Base-by-base conservation (phyloP, 345 rosid species). In the Abelmoschus esculentus region DNA sequence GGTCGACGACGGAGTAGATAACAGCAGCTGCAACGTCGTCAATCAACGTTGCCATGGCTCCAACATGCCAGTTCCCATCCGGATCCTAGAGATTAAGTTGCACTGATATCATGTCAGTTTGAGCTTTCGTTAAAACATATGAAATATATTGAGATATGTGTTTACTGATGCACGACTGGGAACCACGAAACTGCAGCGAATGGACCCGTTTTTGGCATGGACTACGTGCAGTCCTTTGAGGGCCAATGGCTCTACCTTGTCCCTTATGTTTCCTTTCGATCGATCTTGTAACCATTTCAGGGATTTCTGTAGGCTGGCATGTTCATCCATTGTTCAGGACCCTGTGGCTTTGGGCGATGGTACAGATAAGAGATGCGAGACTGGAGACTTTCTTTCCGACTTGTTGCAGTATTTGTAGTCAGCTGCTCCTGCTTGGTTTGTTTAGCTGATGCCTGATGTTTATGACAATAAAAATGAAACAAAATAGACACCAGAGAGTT, bases 1-100 rank as follows among this genome's bases (percentile, higher is more conserved):
- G 75, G 13, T 81, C 86, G 1, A 49, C 74, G 5, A 29, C 5
- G 47, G 86, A 79, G 72, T 70, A 76, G 0, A 82, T 66, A 4
- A 83, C 81, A 6, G 80, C 52, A 5, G 85, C 86, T 0, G 87
- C 93, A 11, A 89, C 76, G 31, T 59, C 67, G 46, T 87, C 91
- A 13, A 89, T 71, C 72, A 79, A 57, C 4, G 86, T 73, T n/a
- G 86, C 73, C 60, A 87, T 81, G 0, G 86, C 91, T 75, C 93
- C 93, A 17, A 60, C 75, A 0, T 78, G 75, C 89, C 91, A 91
- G 61, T 74, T 82, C 54, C 83, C 84, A 59, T 75, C 68, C 32
- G 62, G 32, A 62, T 83, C 84, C 91, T 83, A 17, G 3, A 38
- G 1, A 3, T 7, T n/a, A n/a, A n/a, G n/a, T n/a, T n/a, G 12